Evolutionary conservation across 2,329 filamentous ascomycete genomes (phyloP).

Genomic region (Ascosphaera apis): DNA sequence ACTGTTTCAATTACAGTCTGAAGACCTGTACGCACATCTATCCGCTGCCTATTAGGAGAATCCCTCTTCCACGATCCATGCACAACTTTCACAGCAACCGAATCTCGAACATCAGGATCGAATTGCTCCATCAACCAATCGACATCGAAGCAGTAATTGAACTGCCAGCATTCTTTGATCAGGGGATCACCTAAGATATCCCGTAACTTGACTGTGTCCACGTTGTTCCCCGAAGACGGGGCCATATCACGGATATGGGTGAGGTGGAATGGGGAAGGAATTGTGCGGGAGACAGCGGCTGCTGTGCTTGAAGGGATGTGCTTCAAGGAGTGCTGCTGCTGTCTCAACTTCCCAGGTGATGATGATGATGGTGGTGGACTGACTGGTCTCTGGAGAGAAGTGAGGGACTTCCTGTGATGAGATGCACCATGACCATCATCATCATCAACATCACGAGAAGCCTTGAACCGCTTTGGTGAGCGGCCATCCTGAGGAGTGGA

Average conservation of each 20-base stretch:
- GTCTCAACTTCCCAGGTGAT: background rate
- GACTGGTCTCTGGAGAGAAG: slow-evolving; percentile 12
- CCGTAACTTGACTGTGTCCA: slow-evolving; percentile 38
- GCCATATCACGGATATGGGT: slow-evolving; percentile 45
- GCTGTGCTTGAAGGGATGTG: background rate
- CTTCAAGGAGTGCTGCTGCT: slow-evolving; percentile 1
- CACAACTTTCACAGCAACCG: slow-evolving; percentile 34
- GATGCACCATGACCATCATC: background rate
- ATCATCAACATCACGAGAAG: slow-evolving; percentile 1
- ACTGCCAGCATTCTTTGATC: slow-evolving; percentile 39
- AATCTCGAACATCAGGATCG: slow-evolving; percentile 29
- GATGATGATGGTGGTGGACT: slow-evolving; percentile 9
- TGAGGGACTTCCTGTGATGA: slow-evolving; percentile 4
- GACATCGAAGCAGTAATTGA: slow-evolving; percentile 32
- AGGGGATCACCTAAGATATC: slow-evolving; percentile 53
- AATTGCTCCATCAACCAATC: slow-evolving; percentile 38
- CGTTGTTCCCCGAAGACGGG: slow-evolving; percentile 30
- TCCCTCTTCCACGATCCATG: slow-evolving; percentile 48
- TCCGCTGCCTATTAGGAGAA: slow-evolving; percentile 30
- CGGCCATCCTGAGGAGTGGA: background rate
- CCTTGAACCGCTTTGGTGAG: slow-evolving; percentile 5
- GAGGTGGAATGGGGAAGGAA: slow-evolving; percentile 46
- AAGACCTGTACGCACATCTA: slow-evolving; percentile 26
- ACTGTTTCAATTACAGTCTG: background rate
- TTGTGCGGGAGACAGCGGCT: slow-evolving; percentile 7